Evolutionary conservation across 73 alveolate genomes (phyloP).

Genomic region (Tetrahymena thermophila): DNA sequence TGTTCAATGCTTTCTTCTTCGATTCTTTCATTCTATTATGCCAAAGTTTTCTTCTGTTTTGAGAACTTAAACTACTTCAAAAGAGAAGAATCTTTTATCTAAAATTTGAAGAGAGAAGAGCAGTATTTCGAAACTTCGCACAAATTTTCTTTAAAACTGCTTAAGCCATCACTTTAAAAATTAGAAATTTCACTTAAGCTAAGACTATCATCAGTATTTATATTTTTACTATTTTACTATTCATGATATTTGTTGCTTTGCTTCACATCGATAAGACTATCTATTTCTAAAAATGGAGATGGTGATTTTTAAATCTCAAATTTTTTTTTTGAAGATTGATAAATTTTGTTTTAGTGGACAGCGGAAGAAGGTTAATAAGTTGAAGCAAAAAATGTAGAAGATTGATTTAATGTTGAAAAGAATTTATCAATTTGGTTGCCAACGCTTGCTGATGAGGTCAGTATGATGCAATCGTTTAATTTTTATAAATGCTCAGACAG

Average conservation of each 20-base stretch:
- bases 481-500: not conserved
- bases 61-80: not conserved
- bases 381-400: not conserved
- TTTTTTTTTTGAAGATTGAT: not conserved
- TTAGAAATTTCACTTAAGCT: not conserved
- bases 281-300: too few relatives aligned
- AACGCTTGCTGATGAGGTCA: not conserved
- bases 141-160: not conserved
- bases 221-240: not conserved
- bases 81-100: not conserved
- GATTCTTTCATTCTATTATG: not conserved
- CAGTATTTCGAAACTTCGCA: not conserved
- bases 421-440: not conserved
- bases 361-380: not conserved
- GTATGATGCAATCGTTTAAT: not conserved
- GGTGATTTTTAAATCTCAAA: not conserved
- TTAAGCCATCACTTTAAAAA: not conserved
- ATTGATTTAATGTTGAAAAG: not conserved
- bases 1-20: not conserved
- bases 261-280: not conserved
- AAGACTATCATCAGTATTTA: not conserved
- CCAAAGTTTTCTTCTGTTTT: not conserved
- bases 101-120: not conserved
- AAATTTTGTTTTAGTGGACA: not conserved
- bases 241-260: not conserved